Percentiles rank a stretch among this genome's conserved stretches.
Evolutionary conservation across 371 early-diverging fungal genomes (phyloP).

Genomic region (Mortierella sp.): DNA sequence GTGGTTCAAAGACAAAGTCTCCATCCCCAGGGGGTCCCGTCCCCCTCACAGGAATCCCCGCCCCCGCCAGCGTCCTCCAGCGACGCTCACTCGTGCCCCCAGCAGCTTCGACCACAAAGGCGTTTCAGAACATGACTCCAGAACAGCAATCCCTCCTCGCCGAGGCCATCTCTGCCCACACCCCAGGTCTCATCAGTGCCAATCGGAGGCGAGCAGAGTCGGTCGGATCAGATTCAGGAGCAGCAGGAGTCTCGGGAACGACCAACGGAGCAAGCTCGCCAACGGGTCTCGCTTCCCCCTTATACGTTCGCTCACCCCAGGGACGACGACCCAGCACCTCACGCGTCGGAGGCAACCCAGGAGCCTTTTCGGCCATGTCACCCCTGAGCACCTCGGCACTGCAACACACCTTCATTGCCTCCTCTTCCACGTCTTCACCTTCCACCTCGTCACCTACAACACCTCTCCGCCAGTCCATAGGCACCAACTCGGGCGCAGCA

Average conservation of each 20-base stretch:
- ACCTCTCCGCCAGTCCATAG: constrained; percentile 11
- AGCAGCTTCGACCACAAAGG: constrained; percentile 19
- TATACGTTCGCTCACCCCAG: constrained; percentile 28
- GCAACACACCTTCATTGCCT: constrained; percentile 17
- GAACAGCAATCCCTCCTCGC: constrained; percentile 49
- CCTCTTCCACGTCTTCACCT: constrained; percentile 19
- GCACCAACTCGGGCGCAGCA: constrained; percentile 14
- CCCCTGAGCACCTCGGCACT: constrained; percentile 26
- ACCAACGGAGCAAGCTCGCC: constrained; percentile 7
- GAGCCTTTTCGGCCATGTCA: constrained; percentile 24
- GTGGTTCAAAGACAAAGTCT: constrained; percentile 31
- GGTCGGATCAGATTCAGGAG: constrained; percentile 24
- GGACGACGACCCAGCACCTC: constrained; percentile 32
- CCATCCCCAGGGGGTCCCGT: constrained; percentile 22
- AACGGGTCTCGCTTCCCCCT: constrained; percentile 21
- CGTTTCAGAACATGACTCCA: constrained; percentile 36
- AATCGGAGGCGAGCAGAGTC: constrained; percentile 35
- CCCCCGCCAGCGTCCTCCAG: constrained; percentile 24
- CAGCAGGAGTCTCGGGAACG: constrained; percentile 5
- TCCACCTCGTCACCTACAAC: constrained; percentile 21
- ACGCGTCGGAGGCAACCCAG: constrained; percentile 11
- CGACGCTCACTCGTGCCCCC: constrained; percentile 31
- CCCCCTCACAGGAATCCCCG: constrained; percentile 35
- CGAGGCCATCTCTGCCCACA: constrained; percentile 40
- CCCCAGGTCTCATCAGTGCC: constrained; percentile 28